phyloP scores from a whole-genome alignment of 495 filamentous ascomycete genomes.

The Neurospora africana region DNA sequence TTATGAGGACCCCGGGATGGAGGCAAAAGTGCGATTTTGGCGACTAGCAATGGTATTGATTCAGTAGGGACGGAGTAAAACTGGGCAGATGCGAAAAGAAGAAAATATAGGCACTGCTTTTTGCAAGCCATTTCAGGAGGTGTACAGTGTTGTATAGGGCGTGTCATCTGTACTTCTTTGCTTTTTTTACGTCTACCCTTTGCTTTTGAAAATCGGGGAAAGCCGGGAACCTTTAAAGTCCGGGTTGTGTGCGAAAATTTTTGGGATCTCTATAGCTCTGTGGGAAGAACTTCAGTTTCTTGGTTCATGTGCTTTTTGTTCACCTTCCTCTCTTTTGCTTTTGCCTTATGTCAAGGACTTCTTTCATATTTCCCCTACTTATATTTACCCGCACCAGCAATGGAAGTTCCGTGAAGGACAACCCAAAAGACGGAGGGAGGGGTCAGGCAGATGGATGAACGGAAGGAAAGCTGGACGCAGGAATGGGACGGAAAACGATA shows the following conservation, averaged over 20 bases:
- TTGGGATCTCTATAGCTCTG: not conserved
- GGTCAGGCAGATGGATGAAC: slow-evolving; percentile 1
- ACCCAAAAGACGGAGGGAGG: not conserved
- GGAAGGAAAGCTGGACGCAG: slow-evolving; percentile 9
- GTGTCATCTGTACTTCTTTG: not conserved
- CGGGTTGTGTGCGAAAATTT: not conserved
- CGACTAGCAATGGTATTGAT: not conserved
- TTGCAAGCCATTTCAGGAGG: not conserved
- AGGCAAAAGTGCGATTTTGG: not conserved
- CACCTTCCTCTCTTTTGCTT: not conserved
- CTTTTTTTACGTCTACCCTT: not conserved
- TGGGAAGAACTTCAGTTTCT: not conserved
- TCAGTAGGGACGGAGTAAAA: not conserved
- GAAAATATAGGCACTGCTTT: not conserved
- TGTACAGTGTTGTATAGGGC: not conserved
- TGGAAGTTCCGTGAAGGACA: not conserved
- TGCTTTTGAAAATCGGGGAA: not conserved
- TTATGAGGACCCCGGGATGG: not conserved
- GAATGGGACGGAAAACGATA: not conserved
- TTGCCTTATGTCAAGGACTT: not conserved
- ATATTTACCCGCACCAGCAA: not conserved
- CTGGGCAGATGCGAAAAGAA: not conserved
- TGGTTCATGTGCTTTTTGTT: not conserved
- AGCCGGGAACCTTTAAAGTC: not conserved
- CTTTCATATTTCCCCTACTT: not conserved